Conservation (phyloP, 164 flowering plant genomes). For the Cinnamomum micranthum region DNA sequence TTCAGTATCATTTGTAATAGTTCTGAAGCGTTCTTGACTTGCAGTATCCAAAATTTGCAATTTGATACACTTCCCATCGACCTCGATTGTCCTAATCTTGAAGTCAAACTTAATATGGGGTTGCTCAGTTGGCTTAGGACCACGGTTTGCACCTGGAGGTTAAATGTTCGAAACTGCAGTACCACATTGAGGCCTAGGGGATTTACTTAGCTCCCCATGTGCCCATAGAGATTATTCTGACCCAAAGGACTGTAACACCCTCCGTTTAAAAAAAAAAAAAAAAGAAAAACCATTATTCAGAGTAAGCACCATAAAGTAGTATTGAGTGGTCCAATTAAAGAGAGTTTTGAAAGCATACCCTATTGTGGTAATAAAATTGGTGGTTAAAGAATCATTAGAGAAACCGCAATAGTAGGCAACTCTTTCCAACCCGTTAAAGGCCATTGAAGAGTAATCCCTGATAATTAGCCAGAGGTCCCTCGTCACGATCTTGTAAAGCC, state of each 20-base stretch:
- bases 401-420: constrained; percentile 56
- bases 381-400: constrained; percentile 57
- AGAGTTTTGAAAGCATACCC: constrained; percentile 28
- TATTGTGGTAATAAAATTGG: constrained; percentile 57
- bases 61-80: constrained; percentile 60
- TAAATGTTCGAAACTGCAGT: no score
- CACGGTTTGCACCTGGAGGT: no score
- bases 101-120: constrained; percentile 47
- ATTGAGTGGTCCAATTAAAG: background rate
- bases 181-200: no score
- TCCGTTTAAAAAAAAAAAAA: no score
- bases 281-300: background rate
- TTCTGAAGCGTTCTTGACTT: constrained; percentile 60
- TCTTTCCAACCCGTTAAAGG: constrained; percentile 56
- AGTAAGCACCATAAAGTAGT: constrained; percentile 11
- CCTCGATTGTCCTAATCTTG: constrained; percentile 55
- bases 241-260: no score
- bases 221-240: no score
- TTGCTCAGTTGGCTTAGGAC: no score
- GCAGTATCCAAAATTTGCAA: constrained; percentile 67
- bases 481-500: no score
- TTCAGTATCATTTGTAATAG: constrained; percentile 43
- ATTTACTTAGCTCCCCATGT: no score
- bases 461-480: no score
- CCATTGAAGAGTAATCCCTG: no score